phyloP scores from a whole-genome alignment of 768 basidiomycete species.

The Piloderma croceum region DNA sequence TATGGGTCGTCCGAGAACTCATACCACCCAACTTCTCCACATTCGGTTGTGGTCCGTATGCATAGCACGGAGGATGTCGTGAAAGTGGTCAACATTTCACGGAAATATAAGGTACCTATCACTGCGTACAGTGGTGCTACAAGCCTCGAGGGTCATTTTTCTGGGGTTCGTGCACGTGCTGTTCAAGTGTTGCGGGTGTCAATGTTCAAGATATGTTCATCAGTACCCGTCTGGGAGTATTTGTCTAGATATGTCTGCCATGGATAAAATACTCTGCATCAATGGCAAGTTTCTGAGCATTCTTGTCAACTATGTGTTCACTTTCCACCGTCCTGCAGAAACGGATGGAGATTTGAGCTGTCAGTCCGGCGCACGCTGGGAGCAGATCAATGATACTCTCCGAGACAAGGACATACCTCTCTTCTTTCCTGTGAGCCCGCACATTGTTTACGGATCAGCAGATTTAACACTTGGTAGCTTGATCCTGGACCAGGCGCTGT shows the following conservation, averaged over 20 bases:
- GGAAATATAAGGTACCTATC: slow-evolving; percentile 70
- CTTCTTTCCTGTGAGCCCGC: slow-evolving; percentile 86
- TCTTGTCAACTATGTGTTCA: slow-evolving; percentile 15
- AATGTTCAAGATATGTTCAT: neutral
- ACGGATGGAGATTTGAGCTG: slow-evolving; percentile 72
- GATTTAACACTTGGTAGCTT: slow-evolving; percentile 37
- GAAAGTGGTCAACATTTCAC: slow-evolving; percentile 68
- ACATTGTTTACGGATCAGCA: slow-evolving; percentile 17
- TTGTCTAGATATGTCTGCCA: slow-evolving; percentile 59
- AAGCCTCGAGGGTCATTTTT: slow-evolving; percentile 71
- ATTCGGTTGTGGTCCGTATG: slow-evolving; percentile 63
- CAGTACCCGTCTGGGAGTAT: slow-evolving; percentile 50
- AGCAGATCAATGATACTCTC: slow-evolving; percentile 67
- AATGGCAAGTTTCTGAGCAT: slow-evolving; percentile 34
- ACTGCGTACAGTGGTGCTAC: slow-evolving; percentile 80
- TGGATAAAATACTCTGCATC: slow-evolving; percentile 61
- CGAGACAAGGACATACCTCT: slow-evolving; percentile 66
- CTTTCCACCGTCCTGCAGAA: neutral
- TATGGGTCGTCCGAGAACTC: slow-evolving; percentile 55
- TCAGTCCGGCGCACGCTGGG: slow-evolving; percentile 75
- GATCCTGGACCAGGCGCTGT: slow-evolving; percentile 72
- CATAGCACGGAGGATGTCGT: slow-evolving; percentile 76
- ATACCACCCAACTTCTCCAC: slow-evolving; percentile 29
- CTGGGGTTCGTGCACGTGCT: slow-evolving; percentile 41
- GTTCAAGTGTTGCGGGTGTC: neutral